phyloP scores from a whole-genome alignment of 208 protist species.

The Trypanosoma rangeli region DNA sequence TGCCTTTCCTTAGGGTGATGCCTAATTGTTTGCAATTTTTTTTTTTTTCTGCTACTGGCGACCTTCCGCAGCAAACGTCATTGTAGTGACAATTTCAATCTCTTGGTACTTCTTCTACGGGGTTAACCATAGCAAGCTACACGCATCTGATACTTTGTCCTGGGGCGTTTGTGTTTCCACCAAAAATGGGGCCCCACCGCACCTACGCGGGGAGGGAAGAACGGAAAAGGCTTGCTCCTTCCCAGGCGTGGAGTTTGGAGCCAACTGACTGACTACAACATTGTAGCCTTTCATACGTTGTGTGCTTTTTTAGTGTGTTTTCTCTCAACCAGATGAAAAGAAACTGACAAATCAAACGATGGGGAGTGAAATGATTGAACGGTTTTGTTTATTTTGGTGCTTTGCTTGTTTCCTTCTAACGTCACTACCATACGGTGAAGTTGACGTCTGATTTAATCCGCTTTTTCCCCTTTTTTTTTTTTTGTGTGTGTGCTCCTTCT shows the following conservation, averaged over 20 bases:
- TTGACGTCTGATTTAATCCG: background rate
- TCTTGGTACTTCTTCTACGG: slow-evolving; percentile 33
- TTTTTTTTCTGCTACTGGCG: slow-evolving; percentile 28
- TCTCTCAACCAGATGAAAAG: background rate
- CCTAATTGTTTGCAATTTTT: slow-evolving; percentile 32
- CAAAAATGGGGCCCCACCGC: background rate
- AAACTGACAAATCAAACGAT: no score
- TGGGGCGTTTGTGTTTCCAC: background rate
- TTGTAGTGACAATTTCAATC: slow-evolving; percentile 19
- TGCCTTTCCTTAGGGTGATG: slow-evolving; percentile 25
- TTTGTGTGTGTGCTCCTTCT: background rate
- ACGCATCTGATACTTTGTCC: background rate
- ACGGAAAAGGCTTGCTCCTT: slow-evolving; percentile 16
- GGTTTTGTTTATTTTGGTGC: background rate
- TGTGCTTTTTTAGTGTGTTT: background rate
- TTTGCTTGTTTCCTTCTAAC: background rate
- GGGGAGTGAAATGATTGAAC: no score
- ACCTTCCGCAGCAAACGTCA: slow-evolving; percentile 33
- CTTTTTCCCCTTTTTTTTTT: background rate
- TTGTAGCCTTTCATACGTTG: background rate
- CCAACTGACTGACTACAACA: no score
- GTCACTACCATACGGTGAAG: no score
- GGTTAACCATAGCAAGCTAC: slow-evolving; percentile 14
- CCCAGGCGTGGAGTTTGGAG: background rate
- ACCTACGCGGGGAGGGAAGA: slow-evolving; percentile 1